Evolutionary conservation across 1,284 basidiomycete genomes (phyloP).

Genomic region (Coniferiporia sulphurascens): DNA sequence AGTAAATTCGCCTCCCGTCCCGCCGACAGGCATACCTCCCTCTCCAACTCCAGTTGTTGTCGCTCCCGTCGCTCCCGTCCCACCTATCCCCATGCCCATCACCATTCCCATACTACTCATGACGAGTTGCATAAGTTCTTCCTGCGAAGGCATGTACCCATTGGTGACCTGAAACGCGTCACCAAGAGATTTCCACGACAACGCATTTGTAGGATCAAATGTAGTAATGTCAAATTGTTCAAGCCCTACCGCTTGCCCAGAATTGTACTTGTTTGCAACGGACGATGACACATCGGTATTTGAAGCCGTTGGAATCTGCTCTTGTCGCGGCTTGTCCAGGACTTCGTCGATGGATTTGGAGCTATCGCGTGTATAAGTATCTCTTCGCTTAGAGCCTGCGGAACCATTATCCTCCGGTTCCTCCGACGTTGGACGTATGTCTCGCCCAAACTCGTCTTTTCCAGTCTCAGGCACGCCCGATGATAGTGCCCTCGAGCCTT

Average conservation of each 20-base stretch:
- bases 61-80: not conserved
- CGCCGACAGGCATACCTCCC: not conserved
- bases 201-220: constrained; percentile 65
- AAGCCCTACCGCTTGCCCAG: constrained; percentile 35
- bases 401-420: constrained; percentile 24
- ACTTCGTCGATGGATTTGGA: not conserved
- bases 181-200: constrained; percentile 71
- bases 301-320: not conserved
- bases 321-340: not conserved
- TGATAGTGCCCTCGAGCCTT: constrained; percentile 23
- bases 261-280: not conserved
- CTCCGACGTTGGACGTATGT: constrained; percentile 54
- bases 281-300: not conserved
- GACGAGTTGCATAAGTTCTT: constrained; percentile 69
- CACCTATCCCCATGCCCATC: constrained; percentile 10
- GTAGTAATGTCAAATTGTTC: constrained; percentile 60
- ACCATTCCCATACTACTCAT: constrained; percentile 35
- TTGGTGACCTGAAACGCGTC: constrained; percentile 66
- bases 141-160: constrained; percentile 60
- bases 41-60: not conserved
- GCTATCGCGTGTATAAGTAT: not conserved
- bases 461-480: constrained; percentile 31
- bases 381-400: constrained; percentile 30
- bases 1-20: constrained; percentile 16
- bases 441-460: constrained; percentile 80